Evolutionary conservation across 352 stramenopile species (phyloP).

Genomic region (Elongisporangium anandrum): DNA sequence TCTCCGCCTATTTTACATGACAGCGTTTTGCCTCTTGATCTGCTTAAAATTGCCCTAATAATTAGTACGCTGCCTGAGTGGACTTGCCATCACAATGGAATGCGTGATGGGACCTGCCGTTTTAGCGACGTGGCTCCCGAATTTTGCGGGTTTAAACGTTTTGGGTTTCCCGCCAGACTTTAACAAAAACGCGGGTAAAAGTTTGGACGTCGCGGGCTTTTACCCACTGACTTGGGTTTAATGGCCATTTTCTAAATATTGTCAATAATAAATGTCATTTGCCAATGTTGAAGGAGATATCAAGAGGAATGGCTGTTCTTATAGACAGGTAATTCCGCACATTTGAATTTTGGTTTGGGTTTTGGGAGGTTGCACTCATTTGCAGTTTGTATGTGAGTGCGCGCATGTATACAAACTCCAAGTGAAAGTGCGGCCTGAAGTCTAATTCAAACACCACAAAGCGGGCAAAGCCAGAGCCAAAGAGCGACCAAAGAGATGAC

Average conservation of each 20-base stretch:
- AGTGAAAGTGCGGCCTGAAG: conserved; percentile 22
- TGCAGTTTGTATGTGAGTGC: conserved; percentile 21
- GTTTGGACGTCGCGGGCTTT: conserved; percentile 18
- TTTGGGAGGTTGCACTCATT: conserved; percentile 12
- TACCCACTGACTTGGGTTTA: conserved; percentile 31
- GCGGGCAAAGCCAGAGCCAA: conserved; percentile 1
- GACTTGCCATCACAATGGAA: not conserved
- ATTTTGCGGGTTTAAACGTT: not conserved
- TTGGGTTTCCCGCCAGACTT: not conserved
- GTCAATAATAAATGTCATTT: too few species aligned
- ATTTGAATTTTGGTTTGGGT: conserved; percentile 15
- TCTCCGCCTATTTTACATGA: not conserved
- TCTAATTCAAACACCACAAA: conserved; percentile 27
- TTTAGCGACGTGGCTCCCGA: not conserved
- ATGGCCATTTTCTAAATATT: not conserved
- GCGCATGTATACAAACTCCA: conserved; percentile 22
- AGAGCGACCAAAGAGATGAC: conserved; percentile 27
- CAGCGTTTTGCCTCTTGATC: not conserved
- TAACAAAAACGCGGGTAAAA: conserved; percentile 48
- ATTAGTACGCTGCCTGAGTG: not conserved
- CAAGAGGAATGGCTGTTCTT: too few species aligned
- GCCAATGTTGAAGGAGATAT: not conserved
- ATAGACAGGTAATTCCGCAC: conserved; percentile 4
- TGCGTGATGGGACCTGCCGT: not conserved
- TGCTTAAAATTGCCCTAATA: not conserved